A percentile compares a stretch with the other conserved stretches of the same genome.
These are phyloP conservation scores for Arthrobotrys iridis DNA, from an alignment of 2,329 filamentous ascomycete species.

Conservation along the genomic window DNA sequence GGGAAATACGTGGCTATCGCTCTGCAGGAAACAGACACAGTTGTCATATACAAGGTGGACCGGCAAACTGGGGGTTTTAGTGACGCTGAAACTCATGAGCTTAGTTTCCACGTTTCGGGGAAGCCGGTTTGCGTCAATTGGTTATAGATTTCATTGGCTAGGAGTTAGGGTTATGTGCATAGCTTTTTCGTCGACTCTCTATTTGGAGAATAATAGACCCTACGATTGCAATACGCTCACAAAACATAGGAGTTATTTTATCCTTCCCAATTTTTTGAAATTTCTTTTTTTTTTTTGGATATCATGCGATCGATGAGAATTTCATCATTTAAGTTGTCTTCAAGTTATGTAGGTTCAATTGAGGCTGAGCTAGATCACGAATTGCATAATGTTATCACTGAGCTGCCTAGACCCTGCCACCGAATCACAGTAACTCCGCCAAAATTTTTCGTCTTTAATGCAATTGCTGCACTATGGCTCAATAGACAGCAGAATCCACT, in stretches of 20 bases:
- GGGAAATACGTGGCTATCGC: conserved; percentile 74
- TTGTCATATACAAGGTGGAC: conserved; percentile 72
- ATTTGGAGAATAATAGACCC: too few species aligned
- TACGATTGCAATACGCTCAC: too few species aligned
- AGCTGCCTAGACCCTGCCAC: too few species aligned
- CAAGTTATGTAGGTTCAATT: too few species aligned
- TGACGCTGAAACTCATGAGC: background rate
- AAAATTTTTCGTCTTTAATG: too few species aligned
- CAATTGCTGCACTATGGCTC: too few species aligned
- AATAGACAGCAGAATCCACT: too few species aligned
- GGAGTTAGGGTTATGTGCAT: background rate
- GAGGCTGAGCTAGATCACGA: too few species aligned
- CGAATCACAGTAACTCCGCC: too few species aligned
- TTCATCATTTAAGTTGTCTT: background rate
- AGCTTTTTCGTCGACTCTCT: background rate
- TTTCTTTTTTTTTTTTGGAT: background rate
- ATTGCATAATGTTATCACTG: too few species aligned
- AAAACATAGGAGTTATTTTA: too few species aligned
- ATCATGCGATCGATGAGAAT: background rate
- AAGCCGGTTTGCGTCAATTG: conserved; percentile 41
- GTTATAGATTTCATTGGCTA: conserved; percentile 10
- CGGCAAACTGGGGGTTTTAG: conserved; percentile 68
- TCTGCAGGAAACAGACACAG: conserved; percentile 70
- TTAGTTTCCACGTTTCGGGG: background rate
- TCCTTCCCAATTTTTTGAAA: background rate